These are phyloP conservation scores for Galerina marginata DNA, from an alignment of 768 basidiomycete genomes.

Conservation along the genomic window DNA sequence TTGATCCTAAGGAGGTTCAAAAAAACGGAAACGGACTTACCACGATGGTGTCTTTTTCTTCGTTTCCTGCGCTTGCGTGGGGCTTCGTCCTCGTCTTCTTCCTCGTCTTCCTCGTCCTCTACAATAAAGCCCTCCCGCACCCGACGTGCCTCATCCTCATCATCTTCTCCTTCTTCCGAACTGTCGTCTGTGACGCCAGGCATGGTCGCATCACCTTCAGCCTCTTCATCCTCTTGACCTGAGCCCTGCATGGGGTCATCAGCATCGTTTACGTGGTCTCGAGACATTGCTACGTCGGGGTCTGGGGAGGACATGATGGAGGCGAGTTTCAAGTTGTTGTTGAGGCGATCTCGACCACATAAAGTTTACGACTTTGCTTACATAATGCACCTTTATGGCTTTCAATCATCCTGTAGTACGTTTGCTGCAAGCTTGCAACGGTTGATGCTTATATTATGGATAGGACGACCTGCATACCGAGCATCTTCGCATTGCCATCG, in stretches of 20 bases:
- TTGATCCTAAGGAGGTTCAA: slow-evolving; percentile 5
- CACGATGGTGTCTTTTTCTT: slow-evolving; percentile 69
- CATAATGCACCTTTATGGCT: slow-evolving; percentile 17
- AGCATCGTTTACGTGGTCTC: slow-evolving; percentile 37
- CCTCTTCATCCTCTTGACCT: slow-evolving; percentile 60
- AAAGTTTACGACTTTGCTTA: slow-evolving; percentile 27
- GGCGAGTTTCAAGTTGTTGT: slow-evolving; percentile 27
- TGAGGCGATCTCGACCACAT: slow-evolving; percentile 12
- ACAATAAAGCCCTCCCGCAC: slow-evolving; percentile 93
- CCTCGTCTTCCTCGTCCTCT: slow-evolving; percentile 88
- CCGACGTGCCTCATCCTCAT: slow-evolving; percentile 82
- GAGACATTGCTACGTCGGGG: slow-evolving; percentile 38
- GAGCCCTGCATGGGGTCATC: slow-evolving; percentile 70
- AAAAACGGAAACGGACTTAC: slow-evolving; percentile 35
- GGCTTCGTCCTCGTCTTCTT: slow-evolving; percentile 70
- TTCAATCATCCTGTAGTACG: slow-evolving; percentile 7
- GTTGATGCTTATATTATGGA: slow-evolving; percentile 4
- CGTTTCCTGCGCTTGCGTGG: slow-evolving; percentile 66
- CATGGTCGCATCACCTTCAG: slow-evolving; percentile 60
- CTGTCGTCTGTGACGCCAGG: slow-evolving; percentile 74
- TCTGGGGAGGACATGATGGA: slow-evolving; percentile 62
- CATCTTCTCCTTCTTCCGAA: slow-evolving; percentile 84
- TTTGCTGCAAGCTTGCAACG: not conserved
- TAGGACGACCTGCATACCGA: slow-evolving; percentile 27
- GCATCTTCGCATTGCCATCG: slow-evolving; percentile 69